Evolutionary conservation across 208 protist genomes (phyloP).

Genomic region (Acanthamoeba royreba): DNA sequence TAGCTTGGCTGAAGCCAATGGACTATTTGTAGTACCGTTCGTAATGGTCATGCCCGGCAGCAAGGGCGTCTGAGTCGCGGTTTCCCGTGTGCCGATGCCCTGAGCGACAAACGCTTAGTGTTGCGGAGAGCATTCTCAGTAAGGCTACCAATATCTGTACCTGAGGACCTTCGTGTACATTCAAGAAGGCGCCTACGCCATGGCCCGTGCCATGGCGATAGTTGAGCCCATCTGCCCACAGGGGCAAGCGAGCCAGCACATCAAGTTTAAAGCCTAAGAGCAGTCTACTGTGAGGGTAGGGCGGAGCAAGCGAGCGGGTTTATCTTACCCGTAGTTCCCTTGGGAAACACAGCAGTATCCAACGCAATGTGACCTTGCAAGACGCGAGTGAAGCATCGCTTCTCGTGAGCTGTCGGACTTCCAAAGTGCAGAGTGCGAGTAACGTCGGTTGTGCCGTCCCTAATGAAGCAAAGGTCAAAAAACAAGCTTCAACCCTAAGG

Average conservation of each 20-base stretch:
- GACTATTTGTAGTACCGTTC: too few relatives aligned
- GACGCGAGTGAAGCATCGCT: slow-evolving; percentile 92
- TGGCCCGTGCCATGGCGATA: slow-evolving; percentile 95
- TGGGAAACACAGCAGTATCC: slow-evolving; percentile 85
- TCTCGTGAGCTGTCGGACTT: slow-evolving; percentile 68
- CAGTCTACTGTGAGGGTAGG: not conserved
- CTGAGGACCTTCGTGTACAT: slow-evolving; percentile 92
- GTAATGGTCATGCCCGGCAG: slow-evolving; percentile 72
- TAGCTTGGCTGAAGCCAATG: too few relatives aligned
- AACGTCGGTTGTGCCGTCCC: slow-evolving; percentile 94
- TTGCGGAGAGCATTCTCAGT: not conserved
- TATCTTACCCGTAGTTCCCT: slow-evolving; percentile 64
- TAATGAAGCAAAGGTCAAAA: not conserved
- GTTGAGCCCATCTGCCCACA: slow-evolving; percentile 93
- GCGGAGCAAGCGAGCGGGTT: not conserved
- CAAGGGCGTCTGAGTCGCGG: not conserved
- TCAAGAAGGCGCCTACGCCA: slow-evolving; percentile 94
- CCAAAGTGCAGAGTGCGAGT: slow-evolving; percentile 94
- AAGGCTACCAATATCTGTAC: not conserved
- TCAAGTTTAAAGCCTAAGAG: slow-evolving; percentile 84
- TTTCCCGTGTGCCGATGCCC: slow-evolving; percentile 33
- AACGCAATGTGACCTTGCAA: slow-evolving; percentile 93
- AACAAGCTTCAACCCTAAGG: not conserved
- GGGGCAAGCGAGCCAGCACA: slow-evolving; percentile 82
- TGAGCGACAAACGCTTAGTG: too few relatives aligned